phyloP scores from a whole-genome alignment of 148 eudicot species.

The Beta vulgaris region DNA sequence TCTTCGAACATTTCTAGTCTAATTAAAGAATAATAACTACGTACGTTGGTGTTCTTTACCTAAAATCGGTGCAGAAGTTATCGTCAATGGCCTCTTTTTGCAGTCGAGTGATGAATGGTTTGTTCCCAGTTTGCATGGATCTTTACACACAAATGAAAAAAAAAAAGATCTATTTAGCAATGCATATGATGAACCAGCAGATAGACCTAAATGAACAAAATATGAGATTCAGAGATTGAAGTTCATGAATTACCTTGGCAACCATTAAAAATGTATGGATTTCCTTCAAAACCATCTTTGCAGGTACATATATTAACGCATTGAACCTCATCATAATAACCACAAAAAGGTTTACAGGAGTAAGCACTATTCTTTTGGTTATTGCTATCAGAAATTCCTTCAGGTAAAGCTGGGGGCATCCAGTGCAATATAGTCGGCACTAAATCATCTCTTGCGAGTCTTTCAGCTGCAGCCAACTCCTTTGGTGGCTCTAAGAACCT shows the following conservation, averaged over 20 bases:
- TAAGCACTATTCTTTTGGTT: background rate
- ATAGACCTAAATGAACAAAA: background rate
- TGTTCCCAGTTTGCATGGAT: conserved; percentile 20
- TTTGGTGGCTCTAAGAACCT: background rate
- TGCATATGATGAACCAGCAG: background rate
- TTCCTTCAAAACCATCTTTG: conserved; percentile 15
- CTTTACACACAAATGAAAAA: conserved; percentile 4
- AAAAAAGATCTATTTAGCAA: background rate
- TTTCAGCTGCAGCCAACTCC: background rate
- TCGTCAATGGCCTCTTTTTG: conserved; percentile 5
- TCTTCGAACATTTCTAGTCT: too few species aligned
- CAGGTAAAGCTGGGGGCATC: conserved; percentile 17
- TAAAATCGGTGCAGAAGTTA: background rate
- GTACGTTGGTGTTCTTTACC: conserved; percentile 3
- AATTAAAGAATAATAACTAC: too few species aligned
- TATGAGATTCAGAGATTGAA: background rate
- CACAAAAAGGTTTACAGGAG: conserved; percentile 11
- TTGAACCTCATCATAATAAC: background rate
- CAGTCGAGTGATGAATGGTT: conserved; percentile 1
- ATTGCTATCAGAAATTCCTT: conserved; percentile 2
- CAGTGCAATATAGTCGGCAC: conserved; percentile 16
- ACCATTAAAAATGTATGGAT: conserved; percentile 24
- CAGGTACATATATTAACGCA: conserved; percentile 20
- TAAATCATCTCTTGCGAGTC: conserved; percentile 6
- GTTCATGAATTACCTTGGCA: conserved; percentile 11